These are phyloP conservation scores for Solanum pimpinellifolium DNA, from an alignment of 257 asterid genomes.

Conservation along the genomic window DNA sequence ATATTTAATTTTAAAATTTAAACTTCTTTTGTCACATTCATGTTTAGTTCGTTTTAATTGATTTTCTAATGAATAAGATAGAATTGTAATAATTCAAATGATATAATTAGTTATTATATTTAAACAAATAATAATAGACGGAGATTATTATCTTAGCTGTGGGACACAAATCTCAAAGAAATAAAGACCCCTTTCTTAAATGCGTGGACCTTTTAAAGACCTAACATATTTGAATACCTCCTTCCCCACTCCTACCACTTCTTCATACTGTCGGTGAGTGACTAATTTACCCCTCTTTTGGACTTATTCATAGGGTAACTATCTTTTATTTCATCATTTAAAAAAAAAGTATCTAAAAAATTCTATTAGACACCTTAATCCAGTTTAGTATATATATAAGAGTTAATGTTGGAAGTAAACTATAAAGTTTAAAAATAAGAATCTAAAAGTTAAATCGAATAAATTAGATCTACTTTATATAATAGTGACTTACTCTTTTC, in stretches of 20 bases:
- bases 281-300: not conserved
- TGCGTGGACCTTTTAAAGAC: slow-evolving; percentile 38
- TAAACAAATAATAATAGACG: no score
- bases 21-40: no score
- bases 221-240: slow-evolving; percentile 20
- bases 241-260: not conserved
- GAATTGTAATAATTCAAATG: no score
- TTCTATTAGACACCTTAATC: not conserved
- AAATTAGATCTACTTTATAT: no score
- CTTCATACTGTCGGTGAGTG: slow-evolving; percentile 62
- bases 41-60: no score
- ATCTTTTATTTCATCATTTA: not conserved
- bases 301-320: not conserved
- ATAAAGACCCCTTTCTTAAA: slow-evolving; percentile 11
- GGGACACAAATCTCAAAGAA: slow-evolving; percentile 44
- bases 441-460: no score
- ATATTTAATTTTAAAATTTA: not conserved
- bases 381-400: not conserved
- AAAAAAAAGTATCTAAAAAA: no score
- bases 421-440: not conserved
- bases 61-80: no score
- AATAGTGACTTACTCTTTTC: not conserved
- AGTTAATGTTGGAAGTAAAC: not conserved
- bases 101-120: no score
- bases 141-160: not conserved